These are phyloP conservation scores for Linum usitatissimum DNA, from an alignment of 345 rosid genomes.

Conservation along the genomic window DNA sequence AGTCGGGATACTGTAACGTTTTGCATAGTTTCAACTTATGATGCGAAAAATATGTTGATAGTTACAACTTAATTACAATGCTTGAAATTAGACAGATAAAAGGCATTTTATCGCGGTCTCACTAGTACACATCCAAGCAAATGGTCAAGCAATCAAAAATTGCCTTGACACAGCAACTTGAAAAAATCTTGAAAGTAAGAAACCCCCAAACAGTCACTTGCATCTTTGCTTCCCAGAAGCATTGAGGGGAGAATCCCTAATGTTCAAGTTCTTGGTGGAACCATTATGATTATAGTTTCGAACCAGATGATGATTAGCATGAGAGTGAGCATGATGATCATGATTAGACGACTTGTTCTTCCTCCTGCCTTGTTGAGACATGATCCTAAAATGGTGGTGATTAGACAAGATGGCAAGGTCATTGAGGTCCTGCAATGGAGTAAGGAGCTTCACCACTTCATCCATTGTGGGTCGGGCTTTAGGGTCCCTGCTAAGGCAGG, in stretches of 20 bases:
- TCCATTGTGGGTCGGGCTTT: conserved; percentile 26
- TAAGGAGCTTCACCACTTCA: conserved; percentile 23
- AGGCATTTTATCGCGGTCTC: too few relatives aligned
- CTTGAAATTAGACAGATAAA: too few relatives aligned
- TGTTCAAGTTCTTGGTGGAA: conserved; percentile 28
- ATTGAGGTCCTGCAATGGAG: conserved; percentile 21
- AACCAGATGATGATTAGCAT: conserved; percentile 19
- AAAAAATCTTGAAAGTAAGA: too few relatives aligned
- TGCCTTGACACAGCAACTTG: too few relatives aligned
- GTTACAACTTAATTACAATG: too few relatives aligned
- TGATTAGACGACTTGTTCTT: conserved; percentile 41
- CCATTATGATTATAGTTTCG: not conserved
- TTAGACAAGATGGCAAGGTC: conserved; percentile 23
- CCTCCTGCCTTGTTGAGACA: conserved; percentile 55
- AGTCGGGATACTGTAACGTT: too few relatives aligned
- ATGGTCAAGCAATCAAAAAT: too few relatives aligned
- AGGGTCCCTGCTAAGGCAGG: conserved; percentile 21
- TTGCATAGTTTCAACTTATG: too few relatives aligned
- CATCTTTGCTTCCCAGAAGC: conserved; percentile 38
- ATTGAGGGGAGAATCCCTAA: conserved; percentile 44
- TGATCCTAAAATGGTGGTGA: conserved; percentile 12
- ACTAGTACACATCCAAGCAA: too few relatives aligned
- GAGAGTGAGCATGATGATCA: conserved; percentile 24
- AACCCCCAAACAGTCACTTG: conserved; percentile 22
- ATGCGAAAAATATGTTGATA: too few relatives aligned